phyloP scores from a whole-genome alignment of 805 yeast genomes.

The Kuraishia piskuri region DNA sequence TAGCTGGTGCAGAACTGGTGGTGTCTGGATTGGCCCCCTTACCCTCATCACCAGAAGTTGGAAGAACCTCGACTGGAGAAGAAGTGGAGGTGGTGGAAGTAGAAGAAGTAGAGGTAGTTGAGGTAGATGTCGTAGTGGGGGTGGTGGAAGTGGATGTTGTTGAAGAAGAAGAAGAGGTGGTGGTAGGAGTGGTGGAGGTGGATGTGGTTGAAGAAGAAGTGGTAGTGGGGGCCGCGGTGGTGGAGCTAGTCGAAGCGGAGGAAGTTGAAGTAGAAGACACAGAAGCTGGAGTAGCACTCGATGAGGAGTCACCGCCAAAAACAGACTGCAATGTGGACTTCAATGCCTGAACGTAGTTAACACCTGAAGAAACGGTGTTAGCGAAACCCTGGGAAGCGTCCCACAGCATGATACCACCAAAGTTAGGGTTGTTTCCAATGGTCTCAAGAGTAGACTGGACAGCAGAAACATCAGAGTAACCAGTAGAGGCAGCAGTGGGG shows the following conservation, averaged over 20 bases:
- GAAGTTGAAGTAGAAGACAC: constrained; percentile 5
- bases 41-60: background rate
- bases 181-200: constrained; percentile 13
- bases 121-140: constrained; percentile 5
- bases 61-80: background rate
- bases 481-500: constrained; percentile 43
- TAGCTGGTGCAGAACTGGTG: background rate
- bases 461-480: constrained; percentile 41
- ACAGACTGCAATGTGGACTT: constrained; percentile 14
- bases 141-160: constrained; percentile 9
- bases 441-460: constrained; percentile 19
- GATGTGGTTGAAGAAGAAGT: constrained; percentile 5
- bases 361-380: constrained; percentile 36
- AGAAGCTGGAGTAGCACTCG: constrained; percentile 4
- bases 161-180: constrained; percentile 7
- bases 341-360: constrained; percentile 18
- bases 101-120: constrained; percentile 11
- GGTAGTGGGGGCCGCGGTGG: constrained; percentile 5
- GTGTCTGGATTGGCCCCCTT: background rate
- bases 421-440: constrained; percentile 26
- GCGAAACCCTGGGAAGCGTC: constrained; percentile 59
- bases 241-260: constrained; percentile 6
- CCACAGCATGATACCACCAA: constrained; percentile 82
- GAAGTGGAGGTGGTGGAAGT: constrained; percentile 7
- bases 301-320: constrained; percentile 6